Base-by-base conservation (phyloP, 768 basidiomycete genomes). In the Chalciporus sphaerocephalus region DNA sequence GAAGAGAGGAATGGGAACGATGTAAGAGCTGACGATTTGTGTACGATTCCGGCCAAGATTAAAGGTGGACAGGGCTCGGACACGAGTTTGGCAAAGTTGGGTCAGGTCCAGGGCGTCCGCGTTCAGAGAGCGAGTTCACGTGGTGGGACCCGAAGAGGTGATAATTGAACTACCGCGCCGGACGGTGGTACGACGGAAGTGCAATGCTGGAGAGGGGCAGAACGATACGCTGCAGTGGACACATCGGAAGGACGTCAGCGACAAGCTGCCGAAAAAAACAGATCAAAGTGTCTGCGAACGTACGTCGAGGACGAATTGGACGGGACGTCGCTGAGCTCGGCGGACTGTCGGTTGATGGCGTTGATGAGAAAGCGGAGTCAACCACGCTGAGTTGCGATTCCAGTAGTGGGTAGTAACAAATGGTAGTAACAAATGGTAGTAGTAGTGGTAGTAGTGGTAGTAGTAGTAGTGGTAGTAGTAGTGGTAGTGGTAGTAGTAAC, bases 51-150 rank as follows among this genome's bases (percentile, higher is more conserved):
- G 46, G 59, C 27, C 62, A 27, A 62, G 62, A 64, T 67, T 66
- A 60, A 61, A 54, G 61, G 43, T 48, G 47, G 60, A 42, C 62
- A 59, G 59, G 55, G 57, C 61, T 60, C 66, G 53, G 59, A 54
- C 64, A 65, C 64, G 64, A 64, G 65, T 58, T 65, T 22, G 50
- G 66, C 62, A 64, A 66, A 64, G 64, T 66, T 54, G 60, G 61
- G 36, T 45, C 57, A 57, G 60, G 61, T 34, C 43, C 57, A 57
- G 56, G 53, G 57, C 42, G 58, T 55, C 51, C 56, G 57, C 50
- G 64, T 64, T 57, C 55, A 45, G 47, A 56, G 61, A 27, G 50
- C 40, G 59, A 12, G 53, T 65, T 65, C 64, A 65, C 64, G 64
- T 66, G 64, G 52, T 66, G 64, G 54, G 59, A 65, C 56, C 66